phyloP scores from a whole-genome alignment of 108 stramenopile genomes.

The Bacterosira constricta region DNA sequence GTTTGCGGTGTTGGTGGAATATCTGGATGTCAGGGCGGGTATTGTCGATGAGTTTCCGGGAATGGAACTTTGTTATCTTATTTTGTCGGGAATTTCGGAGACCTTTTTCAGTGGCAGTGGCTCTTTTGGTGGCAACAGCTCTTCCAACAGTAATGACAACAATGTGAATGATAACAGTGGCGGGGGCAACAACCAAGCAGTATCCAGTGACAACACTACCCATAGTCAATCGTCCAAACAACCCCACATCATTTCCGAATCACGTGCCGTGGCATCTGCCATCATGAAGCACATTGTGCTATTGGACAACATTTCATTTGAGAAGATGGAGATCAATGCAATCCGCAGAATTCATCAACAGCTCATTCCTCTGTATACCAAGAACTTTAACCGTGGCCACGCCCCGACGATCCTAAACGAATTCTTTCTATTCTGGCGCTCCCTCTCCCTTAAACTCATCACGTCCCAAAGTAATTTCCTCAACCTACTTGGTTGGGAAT shows the following conservation, averaged over 20 bases:
- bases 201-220: constrained; percentile 39
- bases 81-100: constrained; percentile 10
- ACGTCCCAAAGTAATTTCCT: constrained; percentile 73
- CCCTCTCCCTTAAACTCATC: constrained; percentile 63
- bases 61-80: constrained; percentile 10
- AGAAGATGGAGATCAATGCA: constrained; percentile 61
- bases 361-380: constrained; percentile 54
- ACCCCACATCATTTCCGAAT: constrained; percentile 42
- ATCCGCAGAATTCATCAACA: constrained; percentile 32
- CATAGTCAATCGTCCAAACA: too few relatives aligned
- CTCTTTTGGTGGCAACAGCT: constrained; percentile 5
- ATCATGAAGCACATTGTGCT: constrained; percentile 63
- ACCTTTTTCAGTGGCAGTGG: not conserved
- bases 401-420: constrained; percentile 39
- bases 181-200: not conserved
- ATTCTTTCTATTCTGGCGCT: constrained; percentile 71
- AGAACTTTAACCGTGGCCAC: too few relatives aligned
- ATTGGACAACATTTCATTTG: constrained; percentile 60
- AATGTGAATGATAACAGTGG: not conserved
- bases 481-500: constrained; percentile 86
- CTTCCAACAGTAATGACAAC: constrained; percentile 30
- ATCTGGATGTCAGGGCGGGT: constrained; percentile 55
- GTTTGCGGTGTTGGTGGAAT: constrained; percentile 52
- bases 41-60: constrained; percentile 58
- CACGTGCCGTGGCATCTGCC: constrained; percentile 46